Base-by-base conservation (phyloP, 495 filamentous ascomycete species). In the Letharia columbiana region DNA sequence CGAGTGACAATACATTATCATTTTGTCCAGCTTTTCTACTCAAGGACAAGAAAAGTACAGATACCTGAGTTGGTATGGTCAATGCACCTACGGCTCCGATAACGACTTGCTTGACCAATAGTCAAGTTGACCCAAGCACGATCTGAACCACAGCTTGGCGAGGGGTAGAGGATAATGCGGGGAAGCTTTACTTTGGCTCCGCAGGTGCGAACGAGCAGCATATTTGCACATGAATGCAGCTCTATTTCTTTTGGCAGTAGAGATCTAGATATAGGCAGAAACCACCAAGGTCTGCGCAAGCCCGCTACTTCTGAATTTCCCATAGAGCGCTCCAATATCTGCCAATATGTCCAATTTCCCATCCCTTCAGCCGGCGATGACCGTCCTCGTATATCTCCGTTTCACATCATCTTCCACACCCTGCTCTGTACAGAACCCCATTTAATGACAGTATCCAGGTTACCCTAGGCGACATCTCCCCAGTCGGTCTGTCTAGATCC, bases 281-380 rank as follows among this genome's bases (percentile, higher is more conserved):
- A 23, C 1, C 2, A 37, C 7, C 12, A 28, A 1, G 20, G 3
- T 20, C 3, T 58, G 23, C 31, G 5, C 41, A 28, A n/a, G 23
- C n/a, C 35, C 10, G 31, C 13, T 15, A 9, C 20, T 17, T 45
- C 33, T 52, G 56, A 6, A 17, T 12, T 49, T 28, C 23, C 40
- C 10, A 13, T 20, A 28, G 18, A 15, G 0, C 20, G 37, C 17
- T 31, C 12, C 20, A 20, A 40, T 10, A 60, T 50, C 39, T 33
- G 54, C 44, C 12, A 44, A 1, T 4, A 66, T 66, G 61, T 68
- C 66, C 35, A 41, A 68, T 31, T 82, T 75, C 61, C 79, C 79
- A 8, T 65, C 67, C 45, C 71, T 79, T 62, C 69, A 80, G 65
- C 79, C 79, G 10, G 79, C 79, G 23, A 77, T 81, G 66, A 82